Evolutionary conservation across 768 basidiomycete genomes (phyloP).

Genomic region (Lentinula detonsa): DNA sequence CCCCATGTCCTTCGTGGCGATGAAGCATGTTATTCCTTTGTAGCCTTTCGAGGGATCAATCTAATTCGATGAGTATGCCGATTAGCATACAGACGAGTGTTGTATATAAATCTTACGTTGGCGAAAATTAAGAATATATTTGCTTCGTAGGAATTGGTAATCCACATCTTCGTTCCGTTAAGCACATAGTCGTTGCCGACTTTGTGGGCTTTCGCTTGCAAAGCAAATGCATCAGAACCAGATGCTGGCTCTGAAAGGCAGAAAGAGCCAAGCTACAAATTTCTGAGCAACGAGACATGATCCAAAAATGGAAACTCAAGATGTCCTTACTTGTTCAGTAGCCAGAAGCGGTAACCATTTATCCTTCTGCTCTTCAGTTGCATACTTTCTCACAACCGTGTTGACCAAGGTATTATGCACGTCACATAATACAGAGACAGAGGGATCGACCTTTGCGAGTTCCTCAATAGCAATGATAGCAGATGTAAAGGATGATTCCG

Average conservation of each 20-base stretch:
- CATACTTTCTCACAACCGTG: constrained; percentile 87
- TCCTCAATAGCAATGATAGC: constrained; percentile 98
- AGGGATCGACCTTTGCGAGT: constrained; percentile 92
- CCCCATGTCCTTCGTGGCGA: constrained; percentile 95
- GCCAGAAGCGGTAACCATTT: constrained; percentile 85
- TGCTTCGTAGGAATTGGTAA: constrained; percentile 91
- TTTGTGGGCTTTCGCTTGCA: constrained; percentile 88
- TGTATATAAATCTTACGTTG: constrained; percentile 47
- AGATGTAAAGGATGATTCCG: constrained; percentile 88
- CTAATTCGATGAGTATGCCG: constrained; percentile 24
- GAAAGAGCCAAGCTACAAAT: constrained; percentile 85
- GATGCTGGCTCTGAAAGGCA: constrained; percentile 90
- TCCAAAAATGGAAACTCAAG: background rate
- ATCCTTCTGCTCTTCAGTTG: constrained; percentile 75
- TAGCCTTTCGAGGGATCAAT: constrained; percentile 89
- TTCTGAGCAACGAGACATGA: background rate
- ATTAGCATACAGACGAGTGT: background rate
- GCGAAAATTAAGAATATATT: constrained; percentile 94
- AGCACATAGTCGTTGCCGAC: constrained; percentile 82
- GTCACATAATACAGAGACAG: constrained; percentile 94
- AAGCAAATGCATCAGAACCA: constrained; percentile 95
- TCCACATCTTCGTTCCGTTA: constrained; percentile 99
- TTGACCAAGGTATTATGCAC: constrained; percentile 99
- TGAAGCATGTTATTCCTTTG: constrained; percentile 98
- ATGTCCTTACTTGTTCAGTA: constrained; percentile 53